Base-by-base conservation (phyloP, 441 rosid species). In the Syzygium malaccense region DNA sequence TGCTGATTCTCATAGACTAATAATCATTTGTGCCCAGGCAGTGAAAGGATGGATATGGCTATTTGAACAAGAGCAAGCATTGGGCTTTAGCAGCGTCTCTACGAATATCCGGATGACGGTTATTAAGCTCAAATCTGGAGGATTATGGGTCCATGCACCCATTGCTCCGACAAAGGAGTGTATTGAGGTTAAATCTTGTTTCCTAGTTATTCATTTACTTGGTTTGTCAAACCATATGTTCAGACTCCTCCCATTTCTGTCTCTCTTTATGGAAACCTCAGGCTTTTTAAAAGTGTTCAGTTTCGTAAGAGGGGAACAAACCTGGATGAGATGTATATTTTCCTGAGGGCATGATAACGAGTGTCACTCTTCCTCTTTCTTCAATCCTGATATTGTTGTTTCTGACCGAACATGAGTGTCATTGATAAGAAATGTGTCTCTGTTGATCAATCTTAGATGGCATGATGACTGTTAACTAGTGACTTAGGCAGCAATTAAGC, bases 71-170 rank as follows among this genome's bases (percentile, higher is more conserved):
- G 99, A 96, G 92, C 99, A 97, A 90, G 99, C 99, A 57, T 91
- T 98, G 91, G 99, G 99, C 33, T 97, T 98, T 95, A 98, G 99
- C 93, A 97, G 99, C n/a, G 98, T 98, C 85, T 98, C 99, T 0
- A 97, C 98, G 11, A 97, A 97, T 91, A 96, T 95, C 86, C 93
- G 98, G 37, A 97, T 96, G 99, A 97, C 98, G 13, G 96, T 95
- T 86, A 97, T 98, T 95, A 98, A 96, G 91, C 96, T 98, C 56
- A 97, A 97, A 93, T 96, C 99, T 79, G 99, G 98, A 84, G 99
- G 99, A n/a, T 91, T 97, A 90, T 97, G 99, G 99, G 96, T 98
- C 87, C 99, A 98, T 92, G 99, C 99, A n/a, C 99, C 99, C 53
- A 93, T 98, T 92, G 99, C 99, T 91, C 99, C 99, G 30, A 97